Percentiles rank a stretch among this genome's conserved stretches.
phyloP scores from a whole-genome alignment of 1,284 basidiomycete genomes.

The Fistulinella staudtii region DNA sequence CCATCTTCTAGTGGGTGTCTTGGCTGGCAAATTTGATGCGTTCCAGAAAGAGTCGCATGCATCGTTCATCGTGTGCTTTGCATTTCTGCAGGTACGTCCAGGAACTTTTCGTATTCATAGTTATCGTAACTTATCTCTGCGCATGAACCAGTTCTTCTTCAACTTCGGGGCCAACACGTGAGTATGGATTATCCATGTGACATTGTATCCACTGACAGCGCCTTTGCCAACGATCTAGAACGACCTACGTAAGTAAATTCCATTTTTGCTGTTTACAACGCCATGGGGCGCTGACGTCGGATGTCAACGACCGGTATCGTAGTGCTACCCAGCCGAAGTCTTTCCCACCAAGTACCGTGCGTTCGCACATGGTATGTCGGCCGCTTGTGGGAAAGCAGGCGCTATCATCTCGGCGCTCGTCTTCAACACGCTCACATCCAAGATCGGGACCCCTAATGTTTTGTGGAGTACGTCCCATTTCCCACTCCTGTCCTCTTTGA shows the following conservation, averaged over 20 bases:
- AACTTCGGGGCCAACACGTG: slow-evolving; percentile 86
- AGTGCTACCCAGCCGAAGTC: slow-evolving; percentile 78
- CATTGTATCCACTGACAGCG: slow-evolving; percentile 5
- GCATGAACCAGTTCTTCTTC: slow-evolving; percentile 56
- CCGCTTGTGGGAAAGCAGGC: slow-evolving; percentile 74
- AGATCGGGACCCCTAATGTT: slow-evolving; percentile 58
- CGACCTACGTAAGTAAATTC: slow-evolving; percentile 47
- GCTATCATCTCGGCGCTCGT: slow-evolving; percentile 81
- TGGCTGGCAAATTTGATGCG: slow-evolving; percentile 63
- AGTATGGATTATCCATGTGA: slow-evolving; percentile 20
- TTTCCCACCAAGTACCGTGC: slow-evolving; percentile 85
- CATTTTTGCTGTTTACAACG: not conserved
- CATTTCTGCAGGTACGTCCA: slow-evolving; percentile 47
- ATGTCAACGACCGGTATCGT: not conserved
- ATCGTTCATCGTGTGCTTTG: slow-evolving; percentile 69
- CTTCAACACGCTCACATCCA: slow-evolving; percentile 66
- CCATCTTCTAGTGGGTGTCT: slow-evolving; percentile 44
- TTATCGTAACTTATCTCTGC: not conserved
- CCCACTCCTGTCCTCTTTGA: too few species aligned
- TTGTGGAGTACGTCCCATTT: slow-evolving; percentile 54
- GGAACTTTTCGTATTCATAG: not conserved
- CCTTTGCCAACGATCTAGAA: slow-evolving; percentile 31
- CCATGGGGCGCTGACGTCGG: not conserved
- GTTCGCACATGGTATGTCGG: slow-evolving; percentile 78
- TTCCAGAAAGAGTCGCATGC: slow-evolving; percentile 44